Conservation (phyloP, 805 yeast genomes). For the Zygotorulaspora danielsina region DNA sequence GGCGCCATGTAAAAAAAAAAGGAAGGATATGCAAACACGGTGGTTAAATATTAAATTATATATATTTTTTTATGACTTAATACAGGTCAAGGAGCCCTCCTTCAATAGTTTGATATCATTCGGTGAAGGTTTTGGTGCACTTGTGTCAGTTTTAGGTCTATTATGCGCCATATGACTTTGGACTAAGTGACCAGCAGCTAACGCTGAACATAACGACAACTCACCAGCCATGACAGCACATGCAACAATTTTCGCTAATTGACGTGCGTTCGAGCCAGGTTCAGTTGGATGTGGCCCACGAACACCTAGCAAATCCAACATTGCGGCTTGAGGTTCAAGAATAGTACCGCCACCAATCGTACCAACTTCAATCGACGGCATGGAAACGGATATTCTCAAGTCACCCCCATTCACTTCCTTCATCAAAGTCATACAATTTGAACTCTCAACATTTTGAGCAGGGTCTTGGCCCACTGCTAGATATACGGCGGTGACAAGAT, state of each 20-base stretch:
- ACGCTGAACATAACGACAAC: slow-evolving; percentile 87
- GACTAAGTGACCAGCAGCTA: slow-evolving; percentile 97
- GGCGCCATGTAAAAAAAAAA: too few species aligned
- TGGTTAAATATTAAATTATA: background rate
- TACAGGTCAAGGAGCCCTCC: slow-evolving; percentile 74
- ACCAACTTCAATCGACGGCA: slow-evolving; percentile 99
- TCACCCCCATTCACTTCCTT: slow-evolving; percentile 82
- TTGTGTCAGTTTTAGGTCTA: slow-evolving; percentile 52
- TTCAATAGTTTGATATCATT: slow-evolving; percentile 47
- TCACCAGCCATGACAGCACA: slow-evolving; percentile 95
- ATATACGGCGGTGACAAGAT: slow-evolving; percentile 88
- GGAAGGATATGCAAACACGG: too few species aligned
- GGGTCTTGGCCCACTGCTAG: slow-evolving; percentile 99
- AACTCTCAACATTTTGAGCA: slow-evolving; percentile 97
- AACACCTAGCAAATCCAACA: slow-evolving; percentile 91
- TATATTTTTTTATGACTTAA: slow-evolving; percentile 45
- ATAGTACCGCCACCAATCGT: slow-evolving; percentile 99
- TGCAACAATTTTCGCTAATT: slow-evolving; percentile 87
- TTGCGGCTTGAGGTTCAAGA: slow-evolving; percentile 93
- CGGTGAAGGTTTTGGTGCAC: slow-evolving; percentile 31
- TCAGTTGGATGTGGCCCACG: slow-evolving; percentile 90
- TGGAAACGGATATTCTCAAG: slow-evolving; percentile 88
- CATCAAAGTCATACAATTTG: slow-evolving; percentile 96
- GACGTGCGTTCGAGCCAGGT: slow-evolving; percentile 94
- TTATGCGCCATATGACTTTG: slow-evolving; percentile 96